phyloP scores from a whole-genome alignment of 768 basidiomycete species.

The Pisolithus sp. region DNA sequence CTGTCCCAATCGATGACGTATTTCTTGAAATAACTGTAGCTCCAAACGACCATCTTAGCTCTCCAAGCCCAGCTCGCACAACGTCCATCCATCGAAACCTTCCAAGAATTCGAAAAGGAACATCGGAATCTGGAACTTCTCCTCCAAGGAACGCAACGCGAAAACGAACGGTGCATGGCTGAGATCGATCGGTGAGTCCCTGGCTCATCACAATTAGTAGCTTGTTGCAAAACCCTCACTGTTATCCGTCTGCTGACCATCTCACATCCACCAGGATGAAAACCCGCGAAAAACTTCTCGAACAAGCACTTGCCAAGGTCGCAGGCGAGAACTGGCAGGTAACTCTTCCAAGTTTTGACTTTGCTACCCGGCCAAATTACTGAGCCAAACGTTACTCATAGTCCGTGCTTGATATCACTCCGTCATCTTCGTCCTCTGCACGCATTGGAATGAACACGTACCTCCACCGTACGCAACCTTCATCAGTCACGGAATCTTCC shows the following conservation, averaged over 20 bases:
- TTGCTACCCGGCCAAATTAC: not conserved
- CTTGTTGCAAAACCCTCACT: too few relatives aligned
- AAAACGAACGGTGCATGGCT: slow-evolving; percentile 81
- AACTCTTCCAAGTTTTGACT: slow-evolving; percentile 7
- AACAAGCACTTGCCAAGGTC: slow-evolving; percentile 61
- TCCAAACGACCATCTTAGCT: slow-evolving; percentile 53
- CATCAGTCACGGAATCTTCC: slow-evolving; percentile 10
- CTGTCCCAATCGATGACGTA: not conserved
- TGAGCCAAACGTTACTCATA: slow-evolving; percentile 4
- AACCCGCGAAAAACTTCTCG: slow-evolving; percentile 69
- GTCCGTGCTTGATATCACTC: slow-evolving; percentile 31
- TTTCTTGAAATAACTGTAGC: slow-evolving; percentile 28
- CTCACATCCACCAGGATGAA: slow-evolving; percentile 39
- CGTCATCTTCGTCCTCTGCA: slow-evolving; percentile 23
- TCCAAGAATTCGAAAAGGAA: slow-evolving; percentile 66
- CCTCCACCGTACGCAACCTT: slow-evolving; percentile 18
- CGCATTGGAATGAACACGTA: slow-evolving; percentile 24
- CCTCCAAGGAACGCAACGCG: slow-evolving; percentile 73
- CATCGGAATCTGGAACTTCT: slow-evolving; percentile 71
- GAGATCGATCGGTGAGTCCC: slow-evolving; percentile 61
- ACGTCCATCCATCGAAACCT: slow-evolving; percentile 59
- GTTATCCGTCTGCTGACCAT: not conserved
- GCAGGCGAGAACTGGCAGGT: slow-evolving; percentile 85
- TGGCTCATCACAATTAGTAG: too few relatives aligned
- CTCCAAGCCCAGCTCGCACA: slow-evolving; percentile 61